A percentile compares a stretch with the other conserved stretches of the same genome.
These are phyloP conservation scores for Coemansia sp. DNA, from an alignment of 371 early-diverging fungal species.

Conservation along the genomic window DNA sequence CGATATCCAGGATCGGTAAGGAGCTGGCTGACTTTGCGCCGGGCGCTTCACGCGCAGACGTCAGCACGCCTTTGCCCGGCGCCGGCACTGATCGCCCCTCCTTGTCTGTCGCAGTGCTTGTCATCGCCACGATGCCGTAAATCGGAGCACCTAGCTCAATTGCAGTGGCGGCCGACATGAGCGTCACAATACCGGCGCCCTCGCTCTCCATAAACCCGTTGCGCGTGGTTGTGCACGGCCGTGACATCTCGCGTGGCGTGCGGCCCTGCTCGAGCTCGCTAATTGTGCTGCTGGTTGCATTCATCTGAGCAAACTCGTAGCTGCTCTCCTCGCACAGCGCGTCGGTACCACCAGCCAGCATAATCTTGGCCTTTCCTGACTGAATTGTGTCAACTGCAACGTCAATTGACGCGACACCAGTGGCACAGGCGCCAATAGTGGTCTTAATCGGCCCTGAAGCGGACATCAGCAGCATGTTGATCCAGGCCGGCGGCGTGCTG, in stretches of 20 bases:
- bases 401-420: constrained; percentile 91
- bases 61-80: constrained; percentile 94
- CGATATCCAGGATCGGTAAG: constrained; percentile 73
- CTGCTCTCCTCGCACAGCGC: constrained; percentile 93
- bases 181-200: constrained; percentile 88
- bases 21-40: constrained; percentile 56
- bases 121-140: constrained; percentile 88
- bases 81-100: constrained; percentile 94
- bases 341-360: constrained; percentile 93
- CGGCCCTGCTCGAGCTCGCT: constrained; percentile 88
- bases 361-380: constrained; percentile 90
- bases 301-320: constrained; percentile 97
- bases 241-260: constrained; percentile 92
- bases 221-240: constrained; percentile 87
- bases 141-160: constrained; percentile 95
- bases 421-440: constrained; percentile 95
- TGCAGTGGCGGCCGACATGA: constrained; percentile 90
- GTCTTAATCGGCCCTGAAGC: constrained; percentile 96
- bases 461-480: constrained; percentile 92
- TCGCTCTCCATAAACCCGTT: constrained; percentile 95
- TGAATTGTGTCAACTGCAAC: constrained; percentile 90
- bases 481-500: constrained; percentile 97
- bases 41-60: constrained; percentile 82
- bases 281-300: constrained; percentile 87
- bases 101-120: constrained; percentile 95